phyloP scores from a whole-genome alignment of 2,329 filamentous ascomycete genomes.

The Colletotrichum falcatum region DNA sequence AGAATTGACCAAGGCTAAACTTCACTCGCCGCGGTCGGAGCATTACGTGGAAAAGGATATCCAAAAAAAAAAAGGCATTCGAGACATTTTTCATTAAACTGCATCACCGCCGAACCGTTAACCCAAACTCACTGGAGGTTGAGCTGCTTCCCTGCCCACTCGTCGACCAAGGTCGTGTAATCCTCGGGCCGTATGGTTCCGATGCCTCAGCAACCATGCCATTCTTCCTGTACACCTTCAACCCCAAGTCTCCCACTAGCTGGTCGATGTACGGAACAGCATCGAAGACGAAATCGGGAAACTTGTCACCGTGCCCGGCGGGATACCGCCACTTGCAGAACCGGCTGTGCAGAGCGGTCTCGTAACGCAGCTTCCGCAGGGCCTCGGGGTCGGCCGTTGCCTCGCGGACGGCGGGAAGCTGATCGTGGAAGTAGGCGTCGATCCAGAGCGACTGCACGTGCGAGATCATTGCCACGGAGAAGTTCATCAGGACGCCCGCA shows the following conservation, averaged over 20 bases:
- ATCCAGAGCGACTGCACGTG: conserved; percentile 61
- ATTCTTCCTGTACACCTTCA: conserved; percentile 68
- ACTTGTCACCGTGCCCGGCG: conserved; percentile 70
- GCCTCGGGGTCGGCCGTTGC: conserved; percentile 46
- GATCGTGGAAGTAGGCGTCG: conserved; percentile 50
- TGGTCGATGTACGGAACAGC: conserved; percentile 79
- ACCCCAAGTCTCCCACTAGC: conserved; percentile 73
- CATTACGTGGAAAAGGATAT: not conserved
- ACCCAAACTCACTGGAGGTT: not conserved
- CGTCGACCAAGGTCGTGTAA: conserved; percentile 64
- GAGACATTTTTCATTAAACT: not conserved
- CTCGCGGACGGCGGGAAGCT: conserved; percentile 50
- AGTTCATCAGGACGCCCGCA: conserved; percentile 47
- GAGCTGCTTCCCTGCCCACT: conserved; percentile 55
- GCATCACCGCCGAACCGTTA: not conserved
- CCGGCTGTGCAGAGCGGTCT: conserved; percentile 73
- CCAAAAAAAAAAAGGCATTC: not conserved
- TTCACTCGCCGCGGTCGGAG: not conserved
- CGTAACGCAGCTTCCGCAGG: conserved; percentile 58
- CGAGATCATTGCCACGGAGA: conserved; percentile 48
- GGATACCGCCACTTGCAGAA: conserved; percentile 79
- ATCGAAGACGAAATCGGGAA: conserved; percentile 82
- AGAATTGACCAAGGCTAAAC: not conserved
- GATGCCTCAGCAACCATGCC: conserved; percentile 64
- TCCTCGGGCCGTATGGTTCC: conserved; percentile 69